Percentiles rank a stretch among this genome's conserved stretches.
Evolutionary conservation across 1,284 basidiomycete species (phyloP).

Genomic region (Chalciporus sp.): DNA sequence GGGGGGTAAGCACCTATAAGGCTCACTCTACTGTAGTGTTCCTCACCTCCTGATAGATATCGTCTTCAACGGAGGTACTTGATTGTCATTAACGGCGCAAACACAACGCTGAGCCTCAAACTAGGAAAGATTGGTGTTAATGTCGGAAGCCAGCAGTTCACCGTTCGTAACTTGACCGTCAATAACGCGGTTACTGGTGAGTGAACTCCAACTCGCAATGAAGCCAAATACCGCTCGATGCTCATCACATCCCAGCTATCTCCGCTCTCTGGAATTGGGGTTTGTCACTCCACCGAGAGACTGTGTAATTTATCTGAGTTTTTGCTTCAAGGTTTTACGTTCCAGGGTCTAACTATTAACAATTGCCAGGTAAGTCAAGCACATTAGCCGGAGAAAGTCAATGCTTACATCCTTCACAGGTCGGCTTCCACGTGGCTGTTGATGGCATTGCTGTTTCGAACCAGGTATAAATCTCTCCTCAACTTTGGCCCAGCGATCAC

Average conservation of each 20-base stretch:
- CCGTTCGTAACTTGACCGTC: slow-evolving; percentile 54
- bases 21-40: background rate
- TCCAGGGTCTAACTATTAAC: slow-evolving; percentile 42
- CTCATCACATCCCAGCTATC: slow-evolving; percentile 32
- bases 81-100: background rate
- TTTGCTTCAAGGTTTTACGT: slow-evolving; percentile 40
- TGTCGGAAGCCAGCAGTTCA: slow-evolving; percentile 58
- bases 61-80: slow-evolving; percentile 48
- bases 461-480: slow-evolving; percentile 25
- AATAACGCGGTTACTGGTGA: slow-evolving; percentile 48
- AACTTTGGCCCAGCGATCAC: background rate
- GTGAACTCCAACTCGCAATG: background rate
- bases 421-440: slow-evolving; percentile 47
- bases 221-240: background rate
- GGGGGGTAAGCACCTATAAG: slow-evolving; percentile 41
- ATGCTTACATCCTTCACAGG: slow-evolving; percentile 5
- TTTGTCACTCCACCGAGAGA: slow-evolving; percentile 2
- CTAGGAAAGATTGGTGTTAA: slow-evolving; percentile 46
- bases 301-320: background rate
- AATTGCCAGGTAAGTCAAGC: slow-evolving; percentile 46
- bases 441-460: slow-evolving; percentile 33
- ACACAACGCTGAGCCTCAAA: background rate
- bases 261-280: slow-evolving; percentile 50
- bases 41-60: slow-evolving; percentile 45
- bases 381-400: background rate